Evolutionary conservation across 805 yeast species (phyloP).

Genomic region (Barnettozyma vustinii): DNA sequence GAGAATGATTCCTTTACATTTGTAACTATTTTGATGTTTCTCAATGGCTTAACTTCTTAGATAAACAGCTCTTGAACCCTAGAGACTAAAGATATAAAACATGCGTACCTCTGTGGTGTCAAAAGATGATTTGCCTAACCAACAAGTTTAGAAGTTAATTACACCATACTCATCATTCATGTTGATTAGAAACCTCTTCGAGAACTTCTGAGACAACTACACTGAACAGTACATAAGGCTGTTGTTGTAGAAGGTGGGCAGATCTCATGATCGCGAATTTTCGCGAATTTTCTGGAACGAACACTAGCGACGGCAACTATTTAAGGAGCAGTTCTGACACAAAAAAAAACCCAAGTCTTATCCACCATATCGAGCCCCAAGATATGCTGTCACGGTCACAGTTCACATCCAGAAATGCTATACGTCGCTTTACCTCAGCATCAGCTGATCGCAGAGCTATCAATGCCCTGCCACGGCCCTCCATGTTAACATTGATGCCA

Average conservation of each 20-base stretch:
- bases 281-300: conserved; percentile 9
- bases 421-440: neutral
- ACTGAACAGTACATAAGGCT: too few species aligned
- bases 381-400: conserved; percentile 4
- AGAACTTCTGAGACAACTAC: too few species aligned
- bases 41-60: too few species aligned
- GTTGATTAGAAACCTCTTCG: too few species aligned
- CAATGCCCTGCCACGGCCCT: neutral
- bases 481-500: neutral
- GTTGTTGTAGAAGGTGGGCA: neutral
- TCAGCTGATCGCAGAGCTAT: conserved; percentile 3
- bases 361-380: neutral
- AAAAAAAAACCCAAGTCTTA: neutral
- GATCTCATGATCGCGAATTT: neutral
- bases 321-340: conserved; percentile 4
- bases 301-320: neutral
- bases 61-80: too few species aligned
- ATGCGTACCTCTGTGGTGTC: too few species aligned
- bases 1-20: too few species aligned
- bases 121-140: too few species aligned
- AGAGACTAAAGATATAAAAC: too few species aligned
- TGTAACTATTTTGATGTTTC: too few species aligned
- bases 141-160: too few species aligned
- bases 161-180: too few species aligned
- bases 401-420: neutral